Evolutionary conservation across 2,329 filamentous ascomycete genomes (phyloP).

Genomic region (Colletotrichum sp.): DNA sequence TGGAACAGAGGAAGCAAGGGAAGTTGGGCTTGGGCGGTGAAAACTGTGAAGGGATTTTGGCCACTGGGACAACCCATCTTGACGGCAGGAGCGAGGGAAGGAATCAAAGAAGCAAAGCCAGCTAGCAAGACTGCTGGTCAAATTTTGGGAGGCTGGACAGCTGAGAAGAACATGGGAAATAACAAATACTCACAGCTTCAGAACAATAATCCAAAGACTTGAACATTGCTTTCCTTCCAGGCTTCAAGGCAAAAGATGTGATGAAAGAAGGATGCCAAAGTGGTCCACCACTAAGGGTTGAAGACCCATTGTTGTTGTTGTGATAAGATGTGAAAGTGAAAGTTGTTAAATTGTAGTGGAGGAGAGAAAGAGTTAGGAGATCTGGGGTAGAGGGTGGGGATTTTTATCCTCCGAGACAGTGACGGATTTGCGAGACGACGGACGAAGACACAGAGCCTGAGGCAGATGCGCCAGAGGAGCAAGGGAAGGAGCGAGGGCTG

Average conservation of each 20-base stretch:
- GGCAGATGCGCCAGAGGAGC: background rate
- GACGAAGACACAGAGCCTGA: background rate
- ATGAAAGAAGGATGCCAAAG: background rate
- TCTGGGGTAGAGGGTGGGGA: no score
- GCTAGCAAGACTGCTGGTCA: rapidly evolving
- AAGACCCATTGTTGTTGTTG: background rate
- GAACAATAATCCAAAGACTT: background rate
- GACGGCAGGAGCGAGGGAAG: background rate
- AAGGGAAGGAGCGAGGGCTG: background rate
- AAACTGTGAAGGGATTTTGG: rapidly evolving
- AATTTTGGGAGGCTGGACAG: background rate
- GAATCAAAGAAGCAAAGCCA: rapidly evolving
- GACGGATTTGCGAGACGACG: background rate
- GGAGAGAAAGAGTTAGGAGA: background rate
- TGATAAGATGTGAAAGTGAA: background rate
- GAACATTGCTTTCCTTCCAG: background rate
- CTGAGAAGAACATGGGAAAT: rapidly evolving
- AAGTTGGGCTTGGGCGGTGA: background rate
- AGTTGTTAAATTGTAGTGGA: background rate
- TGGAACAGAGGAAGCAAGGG: background rate
- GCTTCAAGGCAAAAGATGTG: background rate
- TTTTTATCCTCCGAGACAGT: background rate
- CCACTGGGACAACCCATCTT: rapidly evolving
- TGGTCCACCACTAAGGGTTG: rapidly evolving
- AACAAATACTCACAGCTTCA: background rate